Evolutionary conservation across 2,329 filamentous ascomycete species (phyloP), one percentile per base, ranked within the genome.

Genomic region (Curvularia hawaiiensis): DNA sequence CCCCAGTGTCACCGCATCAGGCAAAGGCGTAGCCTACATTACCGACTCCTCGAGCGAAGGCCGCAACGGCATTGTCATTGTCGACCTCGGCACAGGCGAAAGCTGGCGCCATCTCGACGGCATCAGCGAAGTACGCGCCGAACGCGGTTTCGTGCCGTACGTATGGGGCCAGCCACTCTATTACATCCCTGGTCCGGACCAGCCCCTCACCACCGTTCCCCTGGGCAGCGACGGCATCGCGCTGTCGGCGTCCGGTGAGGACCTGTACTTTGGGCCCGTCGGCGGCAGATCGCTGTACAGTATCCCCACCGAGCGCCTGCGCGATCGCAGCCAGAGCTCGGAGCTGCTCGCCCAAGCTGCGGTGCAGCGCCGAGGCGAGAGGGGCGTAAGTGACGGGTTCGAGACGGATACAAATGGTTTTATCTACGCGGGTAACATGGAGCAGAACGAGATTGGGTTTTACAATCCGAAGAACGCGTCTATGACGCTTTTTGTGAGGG

Each of bases 201-300:
- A 62, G 46, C 75, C 78, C 0, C 68, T 78, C 16, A 73, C 72
- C 0, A 79, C 76, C 41, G 68, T 78, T 6, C 73, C 75, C 1
- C 77, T 82, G 49, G 83, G 83, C 26, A 69, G 77, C 10, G 83
- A 85, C 50, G 82, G 83, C 9, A 84, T 84, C 41, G 78, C 82
- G 0, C 66, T 84, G 1, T 80, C 79, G 0, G 79, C 79, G 0
- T 80, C 84, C 52, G 80, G 80, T 4, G 72, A 75, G 14, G 79
- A 78, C 1, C 61, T 84, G 3, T 84, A 76, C 65, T 84, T 77
- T 61, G 76, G 79, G 8, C 72, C 78, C 0, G 75, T 83, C 0
- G 79, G 77, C 2, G 76, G 75, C 0, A 71, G 82, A 0, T 75
- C 79, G 18, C 52, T 84, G 33, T 84, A 80, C 64, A 74, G 68